Base-by-base conservation (phyloP, 2,329 filamentous ascomycete species). In the Sporothrix protearum region DNA sequence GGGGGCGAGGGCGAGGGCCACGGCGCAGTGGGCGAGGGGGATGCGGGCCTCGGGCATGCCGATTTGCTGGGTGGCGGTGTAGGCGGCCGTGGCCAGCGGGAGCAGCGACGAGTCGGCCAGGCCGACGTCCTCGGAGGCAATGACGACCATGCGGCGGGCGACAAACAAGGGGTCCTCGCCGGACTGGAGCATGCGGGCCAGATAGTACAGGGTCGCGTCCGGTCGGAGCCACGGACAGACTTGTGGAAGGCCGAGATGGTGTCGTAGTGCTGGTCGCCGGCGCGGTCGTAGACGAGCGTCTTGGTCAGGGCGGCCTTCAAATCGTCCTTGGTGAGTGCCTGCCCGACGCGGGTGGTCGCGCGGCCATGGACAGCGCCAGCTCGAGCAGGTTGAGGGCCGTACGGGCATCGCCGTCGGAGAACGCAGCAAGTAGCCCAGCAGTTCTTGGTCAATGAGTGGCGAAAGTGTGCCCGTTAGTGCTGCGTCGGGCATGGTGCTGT, bases 161-260 rank as follows among this genome's bases (percentile, higher is more conserved):
- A 99, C 90, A 80, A 95, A 98, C 0, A 97, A 85, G 0, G 95
- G 93, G 77, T 98, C 96, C 80, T 98, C 95, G 72, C 95, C 95
- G 0, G 92, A 96, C 77, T 97, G 92, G 5, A 99, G 88, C 96
- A 99, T 99, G 47, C 96, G 91, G 0, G 92, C 93, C 1, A 99
- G 88, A 80, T 98, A 99, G 83, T 98, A 99, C 1, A 99, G 86
- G 0, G 95, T 87, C 0, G 95, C 96, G 79, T 98, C 92, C 0
- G 95, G 77, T 97, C 91, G 71, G 89, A 91, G 53, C 96, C 96
- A 61, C 96, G 91, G 10, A 98, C 90, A 2, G 94, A 94, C 78
- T 99, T 99, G 85, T 98, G 96, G 77, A 98, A 96, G 39, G 96
- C 96, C 0, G 93, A 97, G 77, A 99, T 98, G 69, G 92, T 96